phyloP scores from a whole-genome alignment of 1,139 yeast genomes.

The Geotrichum histeridarum region DNA sequence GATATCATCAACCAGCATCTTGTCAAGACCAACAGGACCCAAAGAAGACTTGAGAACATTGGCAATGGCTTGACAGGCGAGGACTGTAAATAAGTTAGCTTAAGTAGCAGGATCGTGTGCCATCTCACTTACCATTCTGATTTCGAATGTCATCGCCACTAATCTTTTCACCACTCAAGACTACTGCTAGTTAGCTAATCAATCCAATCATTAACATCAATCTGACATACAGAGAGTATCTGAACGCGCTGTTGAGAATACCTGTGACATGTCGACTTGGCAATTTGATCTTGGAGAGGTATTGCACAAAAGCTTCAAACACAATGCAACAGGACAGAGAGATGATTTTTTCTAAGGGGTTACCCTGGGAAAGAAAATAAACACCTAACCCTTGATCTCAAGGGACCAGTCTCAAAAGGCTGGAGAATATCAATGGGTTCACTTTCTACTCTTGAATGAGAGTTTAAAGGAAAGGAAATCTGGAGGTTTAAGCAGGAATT shows the following conservation, averaged over 20 bases:
- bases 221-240: constrained; percentile 65
- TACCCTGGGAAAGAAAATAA: not conserved
- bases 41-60: constrained; percentile 94
- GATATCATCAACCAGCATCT: constrained; percentile 97
- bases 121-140: constrained; percentile 56
- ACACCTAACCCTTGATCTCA: constrained; percentile 7
- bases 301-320: constrained; percentile 6
- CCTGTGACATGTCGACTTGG: constrained; percentile 45
- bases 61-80: constrained; percentile 95
- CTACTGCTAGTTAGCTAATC: constrained; percentile 27
- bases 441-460: no score
- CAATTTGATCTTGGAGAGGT: not conserved
- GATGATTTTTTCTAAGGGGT: not conserved
- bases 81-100: constrained; percentile 36
- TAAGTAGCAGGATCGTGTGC: constrained; percentile 3
- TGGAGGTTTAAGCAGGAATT: no score
- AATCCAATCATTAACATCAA: constrained; percentile 3
- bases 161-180: constrained; percentile 92
- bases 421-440: no score
- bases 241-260: constrained; percentile 69
- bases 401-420: not conserved
- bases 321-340: not conserved
- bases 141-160: constrained; percentile 95
- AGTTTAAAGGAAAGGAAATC: no score
- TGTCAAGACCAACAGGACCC: constrained; percentile 98